These are phyloP conservation scores for Sporobolus alterniflorus DNA, from an alignment of 202 grass and related monocot species.

Conservation along the genomic window DNA sequence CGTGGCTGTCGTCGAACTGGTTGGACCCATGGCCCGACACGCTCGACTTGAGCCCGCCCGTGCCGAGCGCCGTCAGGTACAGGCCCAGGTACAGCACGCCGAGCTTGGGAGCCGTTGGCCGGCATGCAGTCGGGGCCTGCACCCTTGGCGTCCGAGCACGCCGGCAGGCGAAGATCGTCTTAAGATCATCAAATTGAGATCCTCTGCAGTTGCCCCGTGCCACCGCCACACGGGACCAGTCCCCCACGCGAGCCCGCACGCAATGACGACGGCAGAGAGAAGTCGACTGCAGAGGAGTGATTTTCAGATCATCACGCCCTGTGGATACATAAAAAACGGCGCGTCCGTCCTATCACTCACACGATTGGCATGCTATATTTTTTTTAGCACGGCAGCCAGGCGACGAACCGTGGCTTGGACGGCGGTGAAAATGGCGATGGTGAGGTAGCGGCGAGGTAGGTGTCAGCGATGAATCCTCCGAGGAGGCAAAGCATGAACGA, in stretches of 20 bases:
- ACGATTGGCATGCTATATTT: background rate
- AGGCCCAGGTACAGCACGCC: constrained; percentile 64
- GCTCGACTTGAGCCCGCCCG: constrained; percentile 82
- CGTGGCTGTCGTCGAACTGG: constrained; percentile 73
- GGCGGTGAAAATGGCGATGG: constrained; percentile 64
- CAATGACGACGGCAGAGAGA: too few relatives aligned
- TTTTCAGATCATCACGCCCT: constrained; percentile 68
- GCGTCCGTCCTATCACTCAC: background rate
- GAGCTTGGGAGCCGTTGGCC: constrained; percentile 59
- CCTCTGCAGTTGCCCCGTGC: too few relatives aligned
- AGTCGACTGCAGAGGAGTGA: too few relatives aligned
- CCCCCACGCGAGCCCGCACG: too few relatives aligned
- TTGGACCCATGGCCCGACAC: constrained; percentile 76
- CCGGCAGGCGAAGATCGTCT: constrained; percentile 50
- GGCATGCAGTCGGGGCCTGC: constrained; percentile 32
- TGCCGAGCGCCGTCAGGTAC: constrained; percentile 71
- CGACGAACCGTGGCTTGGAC: constrained; percentile 56
- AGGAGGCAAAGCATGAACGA: constrained; percentile 85
- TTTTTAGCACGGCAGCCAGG: too few relatives aligned
- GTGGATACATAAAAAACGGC: background rate
- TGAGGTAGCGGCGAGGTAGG: constrained; percentile 81
- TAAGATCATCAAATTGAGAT: too few relatives aligned
- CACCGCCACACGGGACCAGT: too few relatives aligned
- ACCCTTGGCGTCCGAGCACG: constrained; percentile 45
- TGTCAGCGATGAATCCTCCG: constrained; percentile 72